Evolutionary conservation across 805 yeast species (phyloP).

Genomic region (Suhomyces kilbournensis): DNA sequence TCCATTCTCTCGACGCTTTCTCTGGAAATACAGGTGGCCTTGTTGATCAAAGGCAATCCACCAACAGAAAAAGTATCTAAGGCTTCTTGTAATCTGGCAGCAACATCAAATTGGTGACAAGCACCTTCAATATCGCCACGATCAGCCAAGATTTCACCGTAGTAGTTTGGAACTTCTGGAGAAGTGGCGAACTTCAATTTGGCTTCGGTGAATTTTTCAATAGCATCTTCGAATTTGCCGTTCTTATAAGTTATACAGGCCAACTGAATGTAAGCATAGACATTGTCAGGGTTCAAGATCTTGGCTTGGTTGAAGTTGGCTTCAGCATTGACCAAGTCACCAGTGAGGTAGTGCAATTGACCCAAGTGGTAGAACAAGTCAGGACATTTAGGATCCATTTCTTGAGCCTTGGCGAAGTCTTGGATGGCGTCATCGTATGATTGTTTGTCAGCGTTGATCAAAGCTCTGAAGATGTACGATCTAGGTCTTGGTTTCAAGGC

Average conservation of each 20-base stretch:
- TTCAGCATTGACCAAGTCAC: conserved; percentile 70
- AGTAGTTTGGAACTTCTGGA: conserved; percentile 92
- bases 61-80: conserved; percentile 72
- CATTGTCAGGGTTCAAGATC: conserved; percentile 68
- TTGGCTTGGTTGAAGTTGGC: conserved; percentile 73
- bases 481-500: conserved; percentile 71
- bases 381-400: conserved; percentile 64
- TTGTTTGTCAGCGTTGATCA: conserved; percentile 78
- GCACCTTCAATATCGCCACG: conserved; percentile 71
- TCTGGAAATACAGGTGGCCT: conserved; percentile 70
- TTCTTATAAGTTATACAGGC: conserved; percentile 89
- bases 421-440: conserved; percentile 54
- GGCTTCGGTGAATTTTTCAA: conserved; percentile 64
- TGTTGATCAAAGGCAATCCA: conserved; percentile 85
- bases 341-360: conserved; percentile 81
- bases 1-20: conserved; percentile 46
- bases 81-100: conserved; percentile 76
- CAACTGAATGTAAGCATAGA: conserved; percentile 84
- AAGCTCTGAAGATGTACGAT: conserved; percentile 77
- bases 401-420: conserved; percentile 71
- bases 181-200: conserved; percentile 75
- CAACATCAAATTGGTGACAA: conserved; percentile 76
- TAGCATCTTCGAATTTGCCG: conserved; percentile 58
- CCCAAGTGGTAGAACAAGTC: conserved; percentile 93
- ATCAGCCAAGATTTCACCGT: conserved; percentile 90